Conservation (phyloP, 495 filamentous ascomycete species). For the Cercophora samala region DNA sequence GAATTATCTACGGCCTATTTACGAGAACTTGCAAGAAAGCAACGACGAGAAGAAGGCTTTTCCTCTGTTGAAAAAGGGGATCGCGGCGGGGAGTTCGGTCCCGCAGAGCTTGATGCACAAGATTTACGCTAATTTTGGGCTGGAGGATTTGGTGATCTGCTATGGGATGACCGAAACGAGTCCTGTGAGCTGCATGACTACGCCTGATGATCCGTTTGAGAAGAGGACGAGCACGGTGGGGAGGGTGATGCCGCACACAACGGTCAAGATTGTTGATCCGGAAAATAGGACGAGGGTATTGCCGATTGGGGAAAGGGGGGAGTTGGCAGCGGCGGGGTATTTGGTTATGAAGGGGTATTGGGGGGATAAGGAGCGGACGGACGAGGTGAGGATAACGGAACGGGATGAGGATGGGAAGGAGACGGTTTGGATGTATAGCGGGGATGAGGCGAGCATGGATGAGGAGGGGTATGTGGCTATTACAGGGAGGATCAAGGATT, state of each 20-base stretch:
- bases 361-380: conserved; percentile 64
- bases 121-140: conserved; percentile 69
- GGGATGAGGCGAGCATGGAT: conserved; percentile 92
- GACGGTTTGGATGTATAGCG: conserved; percentile 58
- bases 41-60: not conserved
- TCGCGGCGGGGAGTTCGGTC: conserved; percentile 83
- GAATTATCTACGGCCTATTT: not conserved
- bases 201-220: conserved; percentile 73
- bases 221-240: conserved; percentile 78
- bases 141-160: conserved; percentile 87
- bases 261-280: conserved; percentile 76
- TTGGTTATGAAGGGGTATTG: conserved; percentile 90
- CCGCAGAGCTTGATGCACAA: conserved; percentile 81
- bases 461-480: conserved; percentile 62
- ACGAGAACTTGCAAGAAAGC: not conserved
- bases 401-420: conserved; percentile 44
- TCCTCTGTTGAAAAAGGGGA: conserved; percentile 74
- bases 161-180: conserved; percentile 99
- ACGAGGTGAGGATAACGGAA: conserved; percentile 59
- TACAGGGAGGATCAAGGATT: conserved; percentile 74
- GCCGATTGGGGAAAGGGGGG: conserved; percentile 64
- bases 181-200: conserved; percentile 89
- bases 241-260: conserved; percentile 67
- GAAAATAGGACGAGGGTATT: conserved; percentile 54
- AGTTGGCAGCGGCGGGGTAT: conserved; percentile 83